These are phyloP conservation scores for Apiospora rasikravindrae DNA, from an alignment of 2,329 filamentous ascomycete species.

Conservation along the genomic window DNA sequence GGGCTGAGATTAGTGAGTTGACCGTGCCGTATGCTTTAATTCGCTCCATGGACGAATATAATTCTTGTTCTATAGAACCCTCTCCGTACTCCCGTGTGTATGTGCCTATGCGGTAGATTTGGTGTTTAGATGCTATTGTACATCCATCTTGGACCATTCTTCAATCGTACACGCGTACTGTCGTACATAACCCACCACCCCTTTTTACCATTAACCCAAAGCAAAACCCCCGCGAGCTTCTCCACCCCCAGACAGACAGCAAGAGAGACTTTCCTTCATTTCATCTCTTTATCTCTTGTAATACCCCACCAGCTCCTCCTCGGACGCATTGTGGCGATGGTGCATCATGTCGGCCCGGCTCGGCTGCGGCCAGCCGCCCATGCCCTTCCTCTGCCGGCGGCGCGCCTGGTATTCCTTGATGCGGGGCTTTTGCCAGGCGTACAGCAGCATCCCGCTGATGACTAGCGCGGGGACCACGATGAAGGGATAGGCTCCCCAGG, in stretches of 20 bases:
- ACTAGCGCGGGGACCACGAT: too few relatives aligned
- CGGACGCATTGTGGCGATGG: neutral
- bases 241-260: too few relatives aligned
- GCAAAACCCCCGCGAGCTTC: too few relatives aligned
- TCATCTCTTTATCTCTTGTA: neutral
- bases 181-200: too few relatives aligned
- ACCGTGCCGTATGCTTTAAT: neutral
- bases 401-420: neutral
- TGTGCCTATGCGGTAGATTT: neutral
- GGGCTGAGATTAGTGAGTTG: neutral
- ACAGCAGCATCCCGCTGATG: neutral
- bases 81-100: neutral
- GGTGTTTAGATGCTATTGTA: too few relatives aligned
- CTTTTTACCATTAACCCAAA: too few relatives aligned
- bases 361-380: neutral
- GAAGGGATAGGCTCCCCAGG: too few relatives aligned
- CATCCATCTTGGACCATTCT: too few relatives aligned
- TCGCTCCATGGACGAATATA: neutral
- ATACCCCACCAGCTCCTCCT: neutral
- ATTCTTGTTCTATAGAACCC: neutral
- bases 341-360: neutral
- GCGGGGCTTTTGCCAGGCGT: too few relatives aligned
- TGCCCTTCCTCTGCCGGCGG: neutral
- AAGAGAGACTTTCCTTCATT: neutral
- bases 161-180: too few relatives aligned